These are phyloP conservation scores for Stereum hirsutum DNA, from an alignment of 1,284 basidiomycete genomes.

Conservation along the genomic window DNA sequence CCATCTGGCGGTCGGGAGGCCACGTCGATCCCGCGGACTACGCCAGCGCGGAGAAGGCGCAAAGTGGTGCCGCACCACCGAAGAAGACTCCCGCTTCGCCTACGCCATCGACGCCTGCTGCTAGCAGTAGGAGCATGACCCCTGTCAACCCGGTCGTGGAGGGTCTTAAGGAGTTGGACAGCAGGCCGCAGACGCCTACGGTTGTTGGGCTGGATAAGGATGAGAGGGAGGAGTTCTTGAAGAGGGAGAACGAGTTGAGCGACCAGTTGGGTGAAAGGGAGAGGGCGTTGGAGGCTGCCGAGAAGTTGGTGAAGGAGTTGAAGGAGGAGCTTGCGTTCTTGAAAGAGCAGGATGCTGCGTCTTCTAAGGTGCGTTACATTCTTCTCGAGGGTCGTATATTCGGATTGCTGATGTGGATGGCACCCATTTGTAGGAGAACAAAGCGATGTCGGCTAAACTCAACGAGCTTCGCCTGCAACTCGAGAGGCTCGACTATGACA, in stretches of 20 bases:
- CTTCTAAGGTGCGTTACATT: conserved; percentile 51
- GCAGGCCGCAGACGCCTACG: conserved; percentile 81
- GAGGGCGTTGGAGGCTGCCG: conserved; percentile 62
- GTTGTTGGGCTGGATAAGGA: conserved; percentile 87
- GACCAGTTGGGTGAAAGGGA: conserved; percentile 93
- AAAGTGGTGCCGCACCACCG: conserved; percentile 34
- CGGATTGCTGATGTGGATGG: background rate
- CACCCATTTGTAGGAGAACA: conserved; percentile 65
- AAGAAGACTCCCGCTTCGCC: conserved; percentile 62
- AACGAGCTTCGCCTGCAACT: conserved; percentile 90
- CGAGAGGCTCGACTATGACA: conserved; percentile 90
- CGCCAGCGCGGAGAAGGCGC: conserved; percentile 52
- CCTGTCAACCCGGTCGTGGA: conserved; percentile 78
- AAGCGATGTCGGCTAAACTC: conserved; percentile 81
- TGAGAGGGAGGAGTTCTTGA: conserved; percentile 95
- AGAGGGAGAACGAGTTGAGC: conserved; percentile 93
- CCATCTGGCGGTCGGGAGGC: conserved; percentile 86
- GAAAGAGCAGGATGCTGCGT: conserved; percentile 81
- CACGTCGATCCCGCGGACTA: conserved; percentile 83
- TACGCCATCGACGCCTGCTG: conserved; percentile 37
- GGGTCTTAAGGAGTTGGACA: conserved; percentile 67
- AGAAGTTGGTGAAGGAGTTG: conserved; percentile 80
- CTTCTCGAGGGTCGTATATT: conserved; percentile 1
- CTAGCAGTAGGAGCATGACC: conserved; percentile 59
- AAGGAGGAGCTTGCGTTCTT: conserved; percentile 81